These are phyloP conservation scores for Pulveroboletus sp. DNA, from an alignment of 768 basidiomycete genomes.

Conservation along the genomic window DNA sequence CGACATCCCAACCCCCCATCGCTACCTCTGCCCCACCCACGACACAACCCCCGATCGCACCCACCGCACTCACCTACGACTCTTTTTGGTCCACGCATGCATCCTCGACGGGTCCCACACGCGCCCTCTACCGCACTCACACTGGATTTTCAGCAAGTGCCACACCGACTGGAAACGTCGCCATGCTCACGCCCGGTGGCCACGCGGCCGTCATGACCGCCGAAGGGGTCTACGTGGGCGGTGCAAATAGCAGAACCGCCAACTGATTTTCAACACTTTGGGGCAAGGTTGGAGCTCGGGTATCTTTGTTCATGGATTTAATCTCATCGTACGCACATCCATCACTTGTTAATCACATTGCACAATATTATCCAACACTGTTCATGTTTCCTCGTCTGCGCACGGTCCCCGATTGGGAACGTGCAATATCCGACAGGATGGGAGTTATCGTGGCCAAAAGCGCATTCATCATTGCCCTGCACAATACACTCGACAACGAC, in stretches of 20 bases:
- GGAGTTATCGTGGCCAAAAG: too few species aligned
- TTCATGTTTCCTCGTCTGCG: too few species aligned
- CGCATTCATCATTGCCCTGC: neutral
- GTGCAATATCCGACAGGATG: too few species aligned
- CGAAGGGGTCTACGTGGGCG: constrained; percentile 32
- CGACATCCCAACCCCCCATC: neutral
- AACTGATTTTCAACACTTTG: neutral
- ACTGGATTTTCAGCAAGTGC: constrained; percentile 28
- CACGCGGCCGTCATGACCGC: constrained; percentile 31
- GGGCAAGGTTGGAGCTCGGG: neutral
- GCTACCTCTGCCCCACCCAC: constrained; percentile 6
- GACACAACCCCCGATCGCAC: constrained; percentile 9
- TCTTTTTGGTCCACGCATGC: constrained; percentile 62
- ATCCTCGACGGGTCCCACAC: constrained; percentile 23
- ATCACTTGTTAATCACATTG: constrained; percentile 11
- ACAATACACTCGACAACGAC: neutral
- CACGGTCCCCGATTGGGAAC: too few species aligned
- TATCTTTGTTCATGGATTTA: constrained; percentile 20
- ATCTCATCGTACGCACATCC: constrained; percentile 24
- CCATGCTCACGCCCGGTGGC: constrained; percentile 32
- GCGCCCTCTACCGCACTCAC: constrained; percentile 30
- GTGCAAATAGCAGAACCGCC: constrained; percentile 8
- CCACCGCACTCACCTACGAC: constrained; percentile 50
- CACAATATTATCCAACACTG: constrained; percentile 1
- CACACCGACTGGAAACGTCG: constrained; percentile 24